Conservation (phyloP, 208 protist genomes). For the Strigomonas culicis region DNA sequence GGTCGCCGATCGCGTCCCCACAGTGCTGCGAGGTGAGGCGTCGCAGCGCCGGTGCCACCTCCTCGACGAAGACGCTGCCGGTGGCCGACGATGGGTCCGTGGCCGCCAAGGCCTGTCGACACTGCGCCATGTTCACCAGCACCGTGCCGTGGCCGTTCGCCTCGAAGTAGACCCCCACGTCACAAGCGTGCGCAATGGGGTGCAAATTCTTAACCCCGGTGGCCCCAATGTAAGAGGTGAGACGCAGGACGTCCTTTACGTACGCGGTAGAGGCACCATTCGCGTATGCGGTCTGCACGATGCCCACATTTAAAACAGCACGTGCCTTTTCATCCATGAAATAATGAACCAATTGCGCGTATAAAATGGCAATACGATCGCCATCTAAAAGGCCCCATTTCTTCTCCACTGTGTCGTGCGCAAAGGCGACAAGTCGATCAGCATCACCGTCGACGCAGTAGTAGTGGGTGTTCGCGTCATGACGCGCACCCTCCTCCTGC, state of each 20-base stretch:
- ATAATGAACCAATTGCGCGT: conserved; percentile 46
- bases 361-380: conserved; percentile 77
- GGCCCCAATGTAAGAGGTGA: conserved; percentile 48
- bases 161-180: conserved; percentile 96
- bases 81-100: too few relatives aligned
- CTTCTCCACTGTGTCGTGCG: conserved; percentile 8
- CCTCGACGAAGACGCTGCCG: too few relatives aligned
- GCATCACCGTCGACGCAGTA: conserved; percentile 94
- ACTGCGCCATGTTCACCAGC: conserved; percentile 44
- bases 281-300: conserved; percentile 96
- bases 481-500: conserved; percentile 9
- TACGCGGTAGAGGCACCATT: conserved; percentile 92
- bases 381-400: conserved; percentile 70
- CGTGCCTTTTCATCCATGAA: conserved; percentile 38
- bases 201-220: conserved; percentile 96
- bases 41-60: conserved; percentile 9
- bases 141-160: conserved; percentile 96
- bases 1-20: conserved; percentile 84
- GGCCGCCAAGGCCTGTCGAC: background rate
- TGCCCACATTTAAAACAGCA: conserved; percentile 44
- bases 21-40: conserved; percentile 74
- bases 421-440: conserved; percentile 89
- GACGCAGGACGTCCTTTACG: conserved; percentile 42
- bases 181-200: conserved; percentile 74
- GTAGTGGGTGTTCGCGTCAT: conserved; percentile 34